Evolutionary conservation across 176 grass and related monocot genomes (phyloP).

Genomic region (Poa pratensis): DNA sequence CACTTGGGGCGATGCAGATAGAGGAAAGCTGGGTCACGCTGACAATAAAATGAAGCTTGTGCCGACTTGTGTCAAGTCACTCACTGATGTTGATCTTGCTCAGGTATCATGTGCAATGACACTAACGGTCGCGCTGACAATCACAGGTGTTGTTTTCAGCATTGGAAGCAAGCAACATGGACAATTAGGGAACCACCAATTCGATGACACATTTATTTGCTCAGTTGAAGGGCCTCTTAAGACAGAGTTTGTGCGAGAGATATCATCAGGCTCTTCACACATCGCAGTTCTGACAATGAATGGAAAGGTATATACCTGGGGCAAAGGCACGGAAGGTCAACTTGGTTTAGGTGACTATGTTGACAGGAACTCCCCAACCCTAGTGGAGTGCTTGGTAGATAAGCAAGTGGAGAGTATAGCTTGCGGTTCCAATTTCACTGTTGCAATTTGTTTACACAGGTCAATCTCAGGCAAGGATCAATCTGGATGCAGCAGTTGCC

Average conservation of each 20-base stretch:
- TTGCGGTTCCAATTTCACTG: constrained; percentile 81
- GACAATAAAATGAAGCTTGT: constrained; percentile 68
- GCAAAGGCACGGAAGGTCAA: constrained; percentile 82
- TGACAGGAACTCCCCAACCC: constrained; percentile 71
- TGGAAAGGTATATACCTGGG: constrained; percentile 90
- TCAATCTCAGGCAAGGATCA: constrained; percentile 82
- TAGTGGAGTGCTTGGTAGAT: constrained; percentile 75
- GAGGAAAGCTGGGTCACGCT: constrained; percentile 79
- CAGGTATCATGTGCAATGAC: constrained; percentile 75
- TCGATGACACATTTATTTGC: constrained; percentile 60
- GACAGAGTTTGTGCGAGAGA: constrained; percentile 91
- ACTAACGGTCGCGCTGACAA: constrained; percentile 72
- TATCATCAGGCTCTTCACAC: constrained; percentile 77
- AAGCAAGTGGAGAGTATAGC: constrained; percentile 72
- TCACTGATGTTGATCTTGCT: constrained; percentile 83
- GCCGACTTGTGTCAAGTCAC: constrained; percentile 71
- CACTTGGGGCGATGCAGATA: constrained; percentile 88
- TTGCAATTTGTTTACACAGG: constrained; percentile 72
- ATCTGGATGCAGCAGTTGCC: constrained; percentile 69
- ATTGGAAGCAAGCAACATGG: constrained; percentile 71
- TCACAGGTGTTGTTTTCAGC: constrained; percentile 84
- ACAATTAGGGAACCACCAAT: constrained; percentile 62
- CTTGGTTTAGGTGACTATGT: constrained; percentile 85
- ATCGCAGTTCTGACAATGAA: constrained; percentile 73
- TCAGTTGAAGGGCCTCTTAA: constrained; percentile 82